Conservation (phyloP, 257 asterid species). For the Coffea eugenioides region DNA sequence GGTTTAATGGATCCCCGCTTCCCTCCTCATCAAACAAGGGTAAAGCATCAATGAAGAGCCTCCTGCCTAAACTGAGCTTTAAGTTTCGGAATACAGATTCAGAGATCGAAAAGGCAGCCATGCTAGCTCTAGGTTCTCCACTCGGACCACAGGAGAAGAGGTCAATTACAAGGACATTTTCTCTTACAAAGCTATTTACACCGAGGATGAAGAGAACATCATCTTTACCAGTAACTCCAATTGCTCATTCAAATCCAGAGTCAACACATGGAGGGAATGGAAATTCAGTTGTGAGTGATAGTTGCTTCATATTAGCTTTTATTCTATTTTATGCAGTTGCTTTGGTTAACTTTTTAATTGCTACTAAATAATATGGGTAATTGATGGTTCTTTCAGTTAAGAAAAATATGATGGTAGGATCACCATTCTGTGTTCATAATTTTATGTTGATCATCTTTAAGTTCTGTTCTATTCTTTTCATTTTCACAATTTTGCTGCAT, state of each 20-base stretch:
- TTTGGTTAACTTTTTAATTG: background rate
- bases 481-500: background rate
- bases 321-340: slow-evolving; percentile 8
- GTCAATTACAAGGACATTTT: slow-evolving; percentile 69
- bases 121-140: slow-evolving; percentile 38
- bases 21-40: slow-evolving; percentile 56
- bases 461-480: background rate
- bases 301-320: slow-evolving; percentile 32
- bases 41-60: slow-evolving; percentile 49
- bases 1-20: slow-evolving; percentile 36
- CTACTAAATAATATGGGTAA: background rate
- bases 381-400: background rate
- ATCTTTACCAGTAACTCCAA: slow-evolving; percentile 58
- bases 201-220: slow-evolving; percentile 69
- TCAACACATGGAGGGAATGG: slow-evolving; percentile 52
- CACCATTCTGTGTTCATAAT: background rate
- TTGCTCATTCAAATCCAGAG: slow-evolving; percentile 42
- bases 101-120: slow-evolving; percentile 49
- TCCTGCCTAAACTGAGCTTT: slow-evolving; percentile 67
- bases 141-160: slow-evolving; percentile 43
- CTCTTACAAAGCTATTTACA: slow-evolving; percentile 63
- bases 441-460: background rate
- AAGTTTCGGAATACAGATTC: slow-evolving; percentile 47
- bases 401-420: background rate
- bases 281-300: slow-evolving; percentile 35